These are phyloP conservation scores for Letharia lupina DNA, from an alignment of 495 filamentous ascomycete genomes.

Conservation along the genomic window DNA sequence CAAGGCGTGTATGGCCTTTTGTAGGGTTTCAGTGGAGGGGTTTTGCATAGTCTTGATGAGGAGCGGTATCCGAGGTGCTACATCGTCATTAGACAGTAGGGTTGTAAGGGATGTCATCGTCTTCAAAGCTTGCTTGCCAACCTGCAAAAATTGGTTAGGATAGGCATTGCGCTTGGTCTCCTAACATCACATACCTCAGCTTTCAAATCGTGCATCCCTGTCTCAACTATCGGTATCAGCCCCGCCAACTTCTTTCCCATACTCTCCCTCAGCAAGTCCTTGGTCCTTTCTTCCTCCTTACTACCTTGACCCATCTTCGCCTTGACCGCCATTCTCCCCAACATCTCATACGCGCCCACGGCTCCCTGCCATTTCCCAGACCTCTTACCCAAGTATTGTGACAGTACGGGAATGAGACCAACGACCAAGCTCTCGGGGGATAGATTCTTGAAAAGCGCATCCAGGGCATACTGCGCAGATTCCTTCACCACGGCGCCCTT, in stretches of 20 bases:
- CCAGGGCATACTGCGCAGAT: conserved; percentile 86
- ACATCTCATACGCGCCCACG: conserved; percentile 69
- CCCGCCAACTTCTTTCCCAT: conserved; percentile 89
- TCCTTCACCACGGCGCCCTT: conserved; percentile 85
- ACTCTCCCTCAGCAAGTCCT: conserved; percentile 78
- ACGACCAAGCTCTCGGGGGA: conserved; percentile 73
- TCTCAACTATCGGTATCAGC: conserved; percentile 86
- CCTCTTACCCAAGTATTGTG: conserved; percentile 64
- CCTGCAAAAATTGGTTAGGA: conserved; percentile 23
- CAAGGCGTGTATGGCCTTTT: conserved; percentile 93
- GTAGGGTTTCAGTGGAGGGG: conserved; percentile 76
- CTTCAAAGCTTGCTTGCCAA: conserved; percentile 77
- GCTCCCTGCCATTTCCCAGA: conserved; percentile 94
- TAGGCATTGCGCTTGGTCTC: background rate
- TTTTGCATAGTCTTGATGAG: conserved; percentile 93
- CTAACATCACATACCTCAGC: conserved; percentile 47
- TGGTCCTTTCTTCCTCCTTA: conserved; percentile 70
- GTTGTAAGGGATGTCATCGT: conserved; percentile 87
- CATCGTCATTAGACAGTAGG: conserved; percentile 93
- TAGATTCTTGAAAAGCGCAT: conserved; percentile 73
- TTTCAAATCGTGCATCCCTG: conserved; percentile 95
- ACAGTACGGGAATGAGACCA: conserved; percentile 65
- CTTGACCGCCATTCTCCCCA: conserved; percentile 88
- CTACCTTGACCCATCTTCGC: conserved; percentile 74
- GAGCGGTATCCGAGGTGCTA: conserved; percentile 83